Evolutionary conservation across 805 yeast species (phyloP), one percentile per base, ranked within the genome.

Genomic region (Clavispora carvajalis): DNA sequence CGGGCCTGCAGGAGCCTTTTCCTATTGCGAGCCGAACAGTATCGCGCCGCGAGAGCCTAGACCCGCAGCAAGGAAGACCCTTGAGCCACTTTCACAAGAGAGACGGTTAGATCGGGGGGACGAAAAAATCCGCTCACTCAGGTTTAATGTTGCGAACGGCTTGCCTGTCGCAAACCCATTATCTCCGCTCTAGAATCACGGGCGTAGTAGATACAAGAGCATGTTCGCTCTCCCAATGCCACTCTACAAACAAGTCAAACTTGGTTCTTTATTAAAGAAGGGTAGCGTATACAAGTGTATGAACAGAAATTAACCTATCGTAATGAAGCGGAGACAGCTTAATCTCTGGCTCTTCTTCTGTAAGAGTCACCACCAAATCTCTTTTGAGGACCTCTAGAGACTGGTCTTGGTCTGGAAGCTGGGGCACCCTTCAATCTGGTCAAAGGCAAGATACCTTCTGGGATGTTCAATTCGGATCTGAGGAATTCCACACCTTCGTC

Each of bases 401-500:
- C 39, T 34, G 56, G 53, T 69, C 77, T 73, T 69, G 77, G 74
- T 70, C 82, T 77, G 72, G 81, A 81, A 71, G 93, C 89, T 69
- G 91, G 86, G 69, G 91, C 82, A 65, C 83, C 88, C 80, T 84
- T 89, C 78, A 90, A 86, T 82, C 91, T 86, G 71, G 99, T 93
- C 74, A 85, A 82, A 70, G 99, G 99, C 74, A 89, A 91, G 73
- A 93, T 85, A 77, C 89, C 95, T 75, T 86, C 95, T 77, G 99
- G 99, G 65, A 93, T 82, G 84, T 90, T 89, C 74, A 93, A 85
- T 87, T 89, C 93, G 71, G 87, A 89, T 79, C 97, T 86, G 69
- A 93, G 85, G 85, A 79, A 93, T 70, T 89, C 96, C 57, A 93
- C 91, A 84, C 99, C 99, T 77, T 87, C 96, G 71, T 93, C 98